Evolutionary conservation across 495 filamentous ascomycete species (phyloP).

Genomic region (Penicillium maclennaniae): DNA sequence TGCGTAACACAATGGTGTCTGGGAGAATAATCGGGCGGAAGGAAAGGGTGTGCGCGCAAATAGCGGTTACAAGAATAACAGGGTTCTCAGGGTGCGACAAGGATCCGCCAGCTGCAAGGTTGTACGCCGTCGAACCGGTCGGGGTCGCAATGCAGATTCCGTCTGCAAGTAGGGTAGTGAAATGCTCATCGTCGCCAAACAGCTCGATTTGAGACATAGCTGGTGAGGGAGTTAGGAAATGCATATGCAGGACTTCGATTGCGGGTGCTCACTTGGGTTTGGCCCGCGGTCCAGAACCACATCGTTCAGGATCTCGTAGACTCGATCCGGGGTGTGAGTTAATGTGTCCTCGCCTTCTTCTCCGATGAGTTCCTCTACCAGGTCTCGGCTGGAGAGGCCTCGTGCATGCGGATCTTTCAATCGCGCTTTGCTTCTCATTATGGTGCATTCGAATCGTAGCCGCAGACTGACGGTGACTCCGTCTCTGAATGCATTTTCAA

Average conservation of each 20-base stretch:
- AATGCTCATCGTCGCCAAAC: slow-evolving; percentile 94
- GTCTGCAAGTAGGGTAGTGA: slow-evolving; percentile 82
- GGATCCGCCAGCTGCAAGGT: slow-evolving; percentile 91
- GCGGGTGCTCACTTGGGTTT: slow-evolving; percentile 64
- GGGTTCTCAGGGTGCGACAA: slow-evolving; percentile 97
- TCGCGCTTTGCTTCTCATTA: slow-evolving; percentile 73
- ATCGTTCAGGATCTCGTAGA: slow-evolving; percentile 90
- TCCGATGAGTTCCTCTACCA: slow-evolving; percentile 88
- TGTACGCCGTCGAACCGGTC: slow-evolving; percentile 94
- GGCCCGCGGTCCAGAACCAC: slow-evolving; percentile 87
- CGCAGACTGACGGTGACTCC: slow-evolving; percentile 87
- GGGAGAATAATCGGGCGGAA: slow-evolving; percentile 95
- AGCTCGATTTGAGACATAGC: slow-evolving; percentile 85
- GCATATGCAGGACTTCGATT: background rate
- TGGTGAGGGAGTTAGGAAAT: slow-evolving; percentile 26
- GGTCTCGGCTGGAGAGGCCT: slow-evolving; percentile 48
- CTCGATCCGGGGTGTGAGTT: slow-evolving; percentile 76
- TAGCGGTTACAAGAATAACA: slow-evolving; percentile 90
- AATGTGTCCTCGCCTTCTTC: slow-evolving; percentile 74
- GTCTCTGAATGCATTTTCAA: slow-evolving; percentile 70
- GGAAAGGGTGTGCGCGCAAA: slow-evolving; percentile 92
- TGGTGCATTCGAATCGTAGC: slow-evolving; percentile 87
- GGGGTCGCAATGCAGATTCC: slow-evolving; percentile 89
- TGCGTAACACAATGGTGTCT: slow-evolving; percentile 86
- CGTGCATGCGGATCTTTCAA: slow-evolving; percentile 20